phyloP scores from a whole-genome alignment of 1,284 basidiomycete genomes.

The Microbotryomycetes sp. region DNA sequence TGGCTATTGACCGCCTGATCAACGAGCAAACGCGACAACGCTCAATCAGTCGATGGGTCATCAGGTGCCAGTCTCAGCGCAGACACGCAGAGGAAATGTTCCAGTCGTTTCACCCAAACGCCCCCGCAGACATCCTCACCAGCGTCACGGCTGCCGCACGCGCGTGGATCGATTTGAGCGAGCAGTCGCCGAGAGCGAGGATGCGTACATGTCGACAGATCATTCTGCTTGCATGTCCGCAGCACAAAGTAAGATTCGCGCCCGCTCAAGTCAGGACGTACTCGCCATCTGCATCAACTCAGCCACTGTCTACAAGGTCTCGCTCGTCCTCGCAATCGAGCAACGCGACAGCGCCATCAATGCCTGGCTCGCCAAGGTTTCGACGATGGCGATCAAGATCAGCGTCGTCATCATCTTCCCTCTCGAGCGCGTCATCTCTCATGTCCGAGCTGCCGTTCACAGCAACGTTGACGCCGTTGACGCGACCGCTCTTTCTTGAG shows the following conservation, averaged over 20 bases:
- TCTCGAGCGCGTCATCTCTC: background rate
- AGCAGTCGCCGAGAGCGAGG: background rate
- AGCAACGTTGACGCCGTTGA: background rate
- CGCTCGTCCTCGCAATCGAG: background rate
- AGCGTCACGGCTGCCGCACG: background rate
- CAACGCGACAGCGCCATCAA: background rate
- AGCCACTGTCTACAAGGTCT: background rate
- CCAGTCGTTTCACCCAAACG: background rate
- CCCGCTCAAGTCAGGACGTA: background rate
- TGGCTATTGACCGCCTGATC: background rate
- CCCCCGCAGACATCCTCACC: background rate
- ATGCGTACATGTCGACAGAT: background rate
- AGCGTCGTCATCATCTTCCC: background rate
- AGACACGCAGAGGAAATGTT: background rate
- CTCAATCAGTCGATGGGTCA: background rate
- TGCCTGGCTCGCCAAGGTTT: background rate
- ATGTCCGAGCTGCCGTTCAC: background rate
- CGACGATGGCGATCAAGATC: background rate
- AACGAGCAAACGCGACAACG: background rate
- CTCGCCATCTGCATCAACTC: background rate
- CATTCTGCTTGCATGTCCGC: background rate
- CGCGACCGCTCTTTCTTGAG: background rate
- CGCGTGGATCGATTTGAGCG: background rate
- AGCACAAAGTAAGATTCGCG: background rate
- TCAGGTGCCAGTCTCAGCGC: background rate